phyloP scores from a whole-genome alignment of 2,329 filamentous ascomycete species.

The Aspergillus oerlinghausenensis region DNA sequence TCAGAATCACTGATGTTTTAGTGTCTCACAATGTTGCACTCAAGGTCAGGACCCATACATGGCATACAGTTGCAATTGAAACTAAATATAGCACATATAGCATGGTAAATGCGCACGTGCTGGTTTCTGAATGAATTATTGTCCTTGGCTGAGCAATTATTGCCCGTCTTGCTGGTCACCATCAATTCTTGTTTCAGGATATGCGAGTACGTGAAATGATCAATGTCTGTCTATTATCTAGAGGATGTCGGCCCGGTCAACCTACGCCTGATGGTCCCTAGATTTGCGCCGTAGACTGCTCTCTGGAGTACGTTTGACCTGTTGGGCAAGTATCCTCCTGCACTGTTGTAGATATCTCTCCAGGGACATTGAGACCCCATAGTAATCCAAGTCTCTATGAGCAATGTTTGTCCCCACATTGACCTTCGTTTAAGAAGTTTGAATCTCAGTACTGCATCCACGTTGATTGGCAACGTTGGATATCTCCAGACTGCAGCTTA shows the following conservation, averaged over 20 bases:
- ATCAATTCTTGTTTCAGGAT: background rate
- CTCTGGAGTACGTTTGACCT: background rate
- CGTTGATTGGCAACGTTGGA: too few relatives aligned
- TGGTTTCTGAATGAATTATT: background rate
- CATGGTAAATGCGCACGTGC: background rate
- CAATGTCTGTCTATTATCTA: background rate
- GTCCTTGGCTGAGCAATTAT: too few relatives aligned
- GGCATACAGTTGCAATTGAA: background rate
- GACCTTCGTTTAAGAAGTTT: too few relatives aligned
- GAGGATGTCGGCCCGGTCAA: background rate
- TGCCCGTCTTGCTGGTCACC: background rate
- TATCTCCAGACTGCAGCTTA: too few relatives aligned
- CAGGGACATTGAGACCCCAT: too few relatives aligned
- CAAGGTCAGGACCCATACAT: background rate
- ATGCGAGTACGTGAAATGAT: background rate
- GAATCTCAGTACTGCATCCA: too few relatives aligned
- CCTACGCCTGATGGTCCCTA: background rate
- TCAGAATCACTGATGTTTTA: background rate
- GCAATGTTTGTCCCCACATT: too few relatives aligned
- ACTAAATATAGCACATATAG: background rate
- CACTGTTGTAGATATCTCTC: background rate
- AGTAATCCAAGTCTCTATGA: too few relatives aligned
- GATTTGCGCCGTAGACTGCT: background rate
- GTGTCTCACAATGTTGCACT: background rate
- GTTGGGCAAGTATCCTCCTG: background rate